These are phyloP conservation scores for Blastocystis sp. DNA, from an alignment of 352 stramenopile genomes.

Conservation along the genomic window DNA sequence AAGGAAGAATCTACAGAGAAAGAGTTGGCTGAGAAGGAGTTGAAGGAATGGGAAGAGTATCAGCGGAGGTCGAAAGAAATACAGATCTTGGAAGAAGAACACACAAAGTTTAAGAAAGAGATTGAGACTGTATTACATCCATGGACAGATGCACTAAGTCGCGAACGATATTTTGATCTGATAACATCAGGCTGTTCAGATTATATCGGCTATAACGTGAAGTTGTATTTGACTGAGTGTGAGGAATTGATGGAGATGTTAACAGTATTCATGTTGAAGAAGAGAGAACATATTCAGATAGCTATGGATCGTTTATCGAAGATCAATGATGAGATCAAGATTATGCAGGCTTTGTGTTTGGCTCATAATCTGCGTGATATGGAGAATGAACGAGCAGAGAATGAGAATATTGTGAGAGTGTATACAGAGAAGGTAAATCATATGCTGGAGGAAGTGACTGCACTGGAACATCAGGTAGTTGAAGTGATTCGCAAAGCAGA, in stretches of 20 bases:
- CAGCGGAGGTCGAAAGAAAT: background rate
- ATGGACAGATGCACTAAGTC: background rate
- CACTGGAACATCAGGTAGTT: background rate
- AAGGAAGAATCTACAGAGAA: background rate
- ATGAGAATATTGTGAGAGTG: background rate
- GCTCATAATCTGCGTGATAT: slow-evolving; percentile 8
- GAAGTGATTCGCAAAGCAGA: background rate
- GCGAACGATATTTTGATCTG: background rate
- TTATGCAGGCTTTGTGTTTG: slow-evolving; percentile 31
- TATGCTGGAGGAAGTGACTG: background rate
- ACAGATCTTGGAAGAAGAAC: background rate
- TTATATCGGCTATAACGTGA: background rate
- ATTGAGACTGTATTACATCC: background rate
- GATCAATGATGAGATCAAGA: background rate
- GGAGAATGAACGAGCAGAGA: slow-evolving; percentile 13
- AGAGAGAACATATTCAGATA: background rate
- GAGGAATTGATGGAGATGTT: background rate
- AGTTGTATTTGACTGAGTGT: background rate
- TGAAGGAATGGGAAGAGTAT: background rate
- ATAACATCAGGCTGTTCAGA: background rate
- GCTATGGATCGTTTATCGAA: background rate
- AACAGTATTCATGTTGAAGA: background rate
- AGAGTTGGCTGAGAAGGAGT: background rate
- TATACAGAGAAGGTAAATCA: background rate
- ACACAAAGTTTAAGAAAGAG: background rate